These are phyloP conservation scores for Amanita pseudoporphyria DNA, from an alignment of 768 basidiomycete genomes.

Conservation along the genomic window DNA sequence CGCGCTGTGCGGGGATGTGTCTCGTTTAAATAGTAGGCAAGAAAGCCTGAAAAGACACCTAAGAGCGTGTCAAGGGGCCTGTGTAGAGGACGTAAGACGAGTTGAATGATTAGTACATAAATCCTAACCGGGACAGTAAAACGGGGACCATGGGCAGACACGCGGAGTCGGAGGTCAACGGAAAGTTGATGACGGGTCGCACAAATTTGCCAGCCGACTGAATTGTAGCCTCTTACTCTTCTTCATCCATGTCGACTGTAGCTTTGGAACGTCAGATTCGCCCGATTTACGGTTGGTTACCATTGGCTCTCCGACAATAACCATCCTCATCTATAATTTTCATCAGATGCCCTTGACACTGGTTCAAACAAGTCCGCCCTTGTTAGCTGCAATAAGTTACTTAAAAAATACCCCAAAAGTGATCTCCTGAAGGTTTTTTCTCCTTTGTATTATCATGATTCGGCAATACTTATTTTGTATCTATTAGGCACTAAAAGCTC, in stretches of 20 bases:
- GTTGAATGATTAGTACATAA: background rate
- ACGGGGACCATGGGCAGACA: conserved; percentile 32
- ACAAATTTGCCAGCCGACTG: conserved; percentile 10
- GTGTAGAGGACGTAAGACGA: conserved; percentile 7
- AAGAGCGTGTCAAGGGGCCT: conserved; percentile 65
- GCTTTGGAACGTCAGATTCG: conserved; percentile 77
- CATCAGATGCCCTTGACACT: conserved; percentile 73
- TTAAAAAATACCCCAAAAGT: conserved; percentile 78
- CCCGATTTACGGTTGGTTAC: conserved; percentile 66
- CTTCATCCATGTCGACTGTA: conserved; percentile 27
- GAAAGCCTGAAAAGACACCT: conserved; percentile 66
- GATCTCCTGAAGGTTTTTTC: conserved; percentile 53
- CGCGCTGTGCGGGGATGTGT: conserved; percentile 67
- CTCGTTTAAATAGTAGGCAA: conserved; percentile 78
- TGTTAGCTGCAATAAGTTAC: conserved; percentile 75
- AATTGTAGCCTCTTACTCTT: conserved; percentile 5
- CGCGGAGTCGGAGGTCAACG: background rate
- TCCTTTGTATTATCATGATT: background rate
- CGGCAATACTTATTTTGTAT: conserved; percentile 7
- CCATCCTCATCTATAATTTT: conserved; percentile 2
- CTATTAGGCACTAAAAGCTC: conserved; percentile 67
- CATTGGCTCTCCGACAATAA: background rate
- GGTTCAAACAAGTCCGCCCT: conserved; percentile 83
- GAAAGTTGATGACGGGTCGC: conserved; percentile 9
- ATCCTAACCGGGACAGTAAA: conserved; percentile 42